Evolutionary conservation across 352 stramenopile species (phyloP), one percentile per base, ranked within the genome.

Genomic region (Plasmopara halstedii): DNA sequence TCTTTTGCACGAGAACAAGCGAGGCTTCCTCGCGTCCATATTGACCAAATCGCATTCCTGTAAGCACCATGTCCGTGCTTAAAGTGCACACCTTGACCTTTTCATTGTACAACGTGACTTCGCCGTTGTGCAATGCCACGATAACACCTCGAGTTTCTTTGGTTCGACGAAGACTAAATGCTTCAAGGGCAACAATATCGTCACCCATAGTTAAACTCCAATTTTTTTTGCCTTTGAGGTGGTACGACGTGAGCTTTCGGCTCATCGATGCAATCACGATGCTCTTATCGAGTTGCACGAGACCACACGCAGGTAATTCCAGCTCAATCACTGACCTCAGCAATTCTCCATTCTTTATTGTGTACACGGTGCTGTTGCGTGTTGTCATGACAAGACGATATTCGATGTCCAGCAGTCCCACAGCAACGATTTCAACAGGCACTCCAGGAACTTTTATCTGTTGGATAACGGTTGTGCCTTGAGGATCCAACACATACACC

Each of bases 161-260:
- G 0, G 73, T 88, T 17, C 77, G 72, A 0, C 72, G 66, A 7
- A 88, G 43, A 46, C 68, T 83, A 50, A 89, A 85, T 21, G 75
- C 61, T 31, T 90, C 73, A 31, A 96, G 70, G 4, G 84, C 74
- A 14, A 88, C 75, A 42, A 96, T 85, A 46, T 88, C 78, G 32
- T 88, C 76, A 4, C 75, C 56, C 81, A 95, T 85, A 11, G 64
- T 75, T 35, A 96, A 34, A 19, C 74, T 91, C 84, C 82, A 95
- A 65, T 95, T 93, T 58, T 94, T 94, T 42, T 93, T 90, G 18
- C 87, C 86, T 46, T 95, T 96, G 36, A 95, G 64, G 44, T 94
- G 82, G 44, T 85, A 96, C 11, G 82, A 94, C 33, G 82, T 76
- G 18, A 97, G 55, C 22, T 81, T 92, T 14, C 79, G 64, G 48